Conservation (phyloP, 2,329 filamentous ascomycete genomes). For the Graphilbum sp. region DNA sequence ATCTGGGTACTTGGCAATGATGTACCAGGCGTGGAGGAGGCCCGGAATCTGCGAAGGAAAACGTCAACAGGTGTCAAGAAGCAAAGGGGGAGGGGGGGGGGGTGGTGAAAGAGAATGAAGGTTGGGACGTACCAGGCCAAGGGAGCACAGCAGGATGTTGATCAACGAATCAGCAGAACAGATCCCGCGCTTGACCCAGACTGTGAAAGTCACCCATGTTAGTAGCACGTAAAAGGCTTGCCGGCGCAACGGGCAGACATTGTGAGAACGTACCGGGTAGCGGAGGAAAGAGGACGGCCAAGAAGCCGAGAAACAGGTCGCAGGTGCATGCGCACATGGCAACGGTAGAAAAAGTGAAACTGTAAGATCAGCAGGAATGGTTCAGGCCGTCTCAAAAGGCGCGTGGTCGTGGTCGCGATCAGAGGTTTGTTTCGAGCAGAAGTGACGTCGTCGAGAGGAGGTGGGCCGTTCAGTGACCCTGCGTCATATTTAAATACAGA, state of each 20-base stretch:
- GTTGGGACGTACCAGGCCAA: constrained; percentile 40
- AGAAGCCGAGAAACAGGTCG: constrained; percentile 44
- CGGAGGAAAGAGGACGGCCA: constrained; percentile 49
- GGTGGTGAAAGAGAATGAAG: not conserved
- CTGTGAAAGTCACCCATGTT: constrained; percentile 33
- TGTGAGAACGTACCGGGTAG: constrained; percentile 34
- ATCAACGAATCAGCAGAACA: constrained; percentile 87
- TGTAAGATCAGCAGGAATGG: not conserved
- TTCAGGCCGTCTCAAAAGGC: too few relatives aligned
- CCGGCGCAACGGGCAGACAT: too few relatives aligned
- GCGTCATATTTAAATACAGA: not conserved
- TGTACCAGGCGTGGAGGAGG: constrained; percentile 93
- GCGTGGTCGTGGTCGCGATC: too few relatives aligned
- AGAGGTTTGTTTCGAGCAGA: too few relatives aligned
- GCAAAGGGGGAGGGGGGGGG: not conserved
- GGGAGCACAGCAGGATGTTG: constrained; percentile 77
- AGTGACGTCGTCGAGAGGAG: not conserved
- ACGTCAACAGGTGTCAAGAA: not conserved
- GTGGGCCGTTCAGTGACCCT: not conserved
- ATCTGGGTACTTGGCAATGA: constrained; percentile 83
- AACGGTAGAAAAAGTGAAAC: constrained; percentile 23
- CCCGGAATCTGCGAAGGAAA: constrained; percentile 48
- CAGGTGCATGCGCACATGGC: constrained; percentile 26
- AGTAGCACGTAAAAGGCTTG: too few relatives aligned
- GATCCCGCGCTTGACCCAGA: constrained; percentile 93